A percentile compares a stretch with the other conserved stretches of the same genome.
These are phyloP conservation scores for Cochlearia excelsa DNA, from an alignment of 345 rosid species.

Conservation along the genomic window DNA sequence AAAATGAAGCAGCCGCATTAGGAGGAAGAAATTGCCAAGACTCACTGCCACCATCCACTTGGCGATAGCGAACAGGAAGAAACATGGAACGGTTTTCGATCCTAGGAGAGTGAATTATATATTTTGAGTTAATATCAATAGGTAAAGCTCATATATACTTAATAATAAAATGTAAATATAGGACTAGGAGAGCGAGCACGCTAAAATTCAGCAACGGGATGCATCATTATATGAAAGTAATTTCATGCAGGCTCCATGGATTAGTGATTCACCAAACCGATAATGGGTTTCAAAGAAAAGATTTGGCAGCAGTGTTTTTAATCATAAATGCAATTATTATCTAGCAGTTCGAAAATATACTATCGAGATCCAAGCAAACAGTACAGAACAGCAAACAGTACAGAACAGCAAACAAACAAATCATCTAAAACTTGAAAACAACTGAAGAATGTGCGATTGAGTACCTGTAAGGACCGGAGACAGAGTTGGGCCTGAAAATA, in stretches of 20 bases:
- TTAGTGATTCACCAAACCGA: constrained; percentile 3
- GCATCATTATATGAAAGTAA: background rate
- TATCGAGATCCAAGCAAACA: too few relatives aligned
- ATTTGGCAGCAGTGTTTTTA: background rate
- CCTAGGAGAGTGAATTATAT: constrained; percentile 44
- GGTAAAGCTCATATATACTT: background rate
- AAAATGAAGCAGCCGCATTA: constrained; percentile 82
- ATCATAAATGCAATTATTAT: constrained; percentile 15
- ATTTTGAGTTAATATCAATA: constrained; percentile 1
- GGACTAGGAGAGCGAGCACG: constrained; percentile 1
- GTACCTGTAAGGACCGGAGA: constrained; percentile 92
- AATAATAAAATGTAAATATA: constrained; percentile 3
- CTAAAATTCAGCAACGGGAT: constrained; percentile 19
- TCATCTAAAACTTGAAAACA: background rate
- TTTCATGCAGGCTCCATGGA: background rate
- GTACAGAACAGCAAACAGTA: too few relatives aligned
- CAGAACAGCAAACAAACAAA: too few relatives aligned
- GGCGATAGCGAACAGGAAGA: constrained; percentile 77
- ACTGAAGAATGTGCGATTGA: constrained; percentile 13
- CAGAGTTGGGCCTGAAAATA: constrained; percentile 75
- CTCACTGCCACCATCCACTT: constrained; percentile 68
- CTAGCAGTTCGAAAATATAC: constrained; percentile 9
- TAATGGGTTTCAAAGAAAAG: constrained; percentile 8
- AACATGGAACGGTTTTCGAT: constrained; percentile 89
- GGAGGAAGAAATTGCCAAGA: constrained; percentile 93